Conservation (phyloP, 768 basidiomycete species). For the Suillus plorans region DNA sequence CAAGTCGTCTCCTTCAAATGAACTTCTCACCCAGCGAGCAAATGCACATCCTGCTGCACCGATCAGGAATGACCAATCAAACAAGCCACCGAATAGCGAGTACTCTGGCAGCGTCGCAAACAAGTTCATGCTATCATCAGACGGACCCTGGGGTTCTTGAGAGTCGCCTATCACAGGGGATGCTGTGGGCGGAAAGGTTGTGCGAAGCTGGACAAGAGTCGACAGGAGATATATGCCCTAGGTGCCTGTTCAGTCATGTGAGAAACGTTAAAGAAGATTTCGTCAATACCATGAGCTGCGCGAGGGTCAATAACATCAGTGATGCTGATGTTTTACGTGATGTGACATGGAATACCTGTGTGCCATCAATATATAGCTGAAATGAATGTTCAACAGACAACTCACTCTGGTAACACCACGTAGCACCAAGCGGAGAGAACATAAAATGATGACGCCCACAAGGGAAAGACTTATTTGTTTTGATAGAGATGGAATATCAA, state of each 20-base stretch:
- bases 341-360: slow-evolving; percentile 59
- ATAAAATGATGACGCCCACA: slow-evolving; percentile 75
- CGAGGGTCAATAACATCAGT: slow-evolving; percentile 72
- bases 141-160: slow-evolving; percentile 7
- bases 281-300: slow-evolving; percentile 73
- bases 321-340: slow-evolving; percentile 72
- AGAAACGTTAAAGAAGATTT: slow-evolving; percentile 4
- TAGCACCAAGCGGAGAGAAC: slow-evolving; percentile 69
- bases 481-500: slow-evolving; percentile 42
- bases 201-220: slow-evolving; percentile 79
- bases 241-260: background rate
- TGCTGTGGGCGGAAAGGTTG: slow-evolving; percentile 68
- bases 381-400: slow-evolving; percentile 6
- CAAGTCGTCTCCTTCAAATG: slow-evolving; percentile 21
- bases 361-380: background rate
- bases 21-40: slow-evolving; percentile 54
- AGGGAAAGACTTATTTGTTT: slow-evolving; percentile 64
- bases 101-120: slow-evolving; percentile 75
- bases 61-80: slow-evolving; percentile 70
- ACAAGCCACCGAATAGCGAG: slow-evolving; percentile 69
- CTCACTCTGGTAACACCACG: slow-evolving; percentile 62
- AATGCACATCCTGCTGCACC: slow-evolving; percentile 50
- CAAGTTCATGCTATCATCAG: slow-evolving; percentile 41
- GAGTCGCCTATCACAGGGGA: slow-evolving; percentile 14
- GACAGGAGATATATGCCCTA: slow-evolving; percentile 84